These are phyloP conservation scores for Haberlea rhodopensis DNA, from an alignment of 257 asterid species.

Conservation along the genomic window DNA sequence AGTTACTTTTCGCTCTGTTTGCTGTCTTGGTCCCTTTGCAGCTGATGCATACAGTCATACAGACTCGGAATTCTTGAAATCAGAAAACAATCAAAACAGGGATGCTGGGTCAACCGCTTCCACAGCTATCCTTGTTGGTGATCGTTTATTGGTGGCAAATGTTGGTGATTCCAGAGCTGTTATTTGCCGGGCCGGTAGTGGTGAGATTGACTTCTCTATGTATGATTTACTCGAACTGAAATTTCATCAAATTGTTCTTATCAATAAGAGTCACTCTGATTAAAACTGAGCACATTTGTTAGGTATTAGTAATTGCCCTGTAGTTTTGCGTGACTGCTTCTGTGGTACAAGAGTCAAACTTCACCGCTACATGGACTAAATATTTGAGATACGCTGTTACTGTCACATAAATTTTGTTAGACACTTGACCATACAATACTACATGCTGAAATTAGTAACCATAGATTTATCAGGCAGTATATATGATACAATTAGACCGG, in stretches of 20 bases:
- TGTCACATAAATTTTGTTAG: not conserved
- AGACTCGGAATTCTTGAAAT: conserved; percentile 90
- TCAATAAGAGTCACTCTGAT: not conserved
- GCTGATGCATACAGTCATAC: conserved; percentile 92
- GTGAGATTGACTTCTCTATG: conserved; percentile 36
- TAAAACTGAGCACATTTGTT: not conserved
- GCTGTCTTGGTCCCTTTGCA: conserved; percentile 35
- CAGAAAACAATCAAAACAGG: conserved; percentile 74
- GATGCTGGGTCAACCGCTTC: conserved; percentile 99
- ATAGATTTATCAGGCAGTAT: not conserved
- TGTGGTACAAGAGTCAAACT: not conserved
- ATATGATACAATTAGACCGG: not conserved
- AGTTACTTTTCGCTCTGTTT: conserved; percentile 6
- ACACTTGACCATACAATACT: too few relatives aligned
- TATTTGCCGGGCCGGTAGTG: conserved; percentile 81
- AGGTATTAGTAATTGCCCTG: not conserved
- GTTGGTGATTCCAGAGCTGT: conserved; percentile 98
- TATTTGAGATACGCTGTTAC: too few relatives aligned
- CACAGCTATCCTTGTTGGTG: conserved; percentile 95
- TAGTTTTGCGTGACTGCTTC: not conserved
- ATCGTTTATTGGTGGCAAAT: conserved; percentile 86
- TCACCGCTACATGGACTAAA: too few relatives aligned
- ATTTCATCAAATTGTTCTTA: not conserved
- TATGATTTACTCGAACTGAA: not conserved
- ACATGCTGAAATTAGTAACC: not conserved